Base-by-base conservation (phyloP, 345 rosid species). In the Pugionium dolabratum region DNA sequence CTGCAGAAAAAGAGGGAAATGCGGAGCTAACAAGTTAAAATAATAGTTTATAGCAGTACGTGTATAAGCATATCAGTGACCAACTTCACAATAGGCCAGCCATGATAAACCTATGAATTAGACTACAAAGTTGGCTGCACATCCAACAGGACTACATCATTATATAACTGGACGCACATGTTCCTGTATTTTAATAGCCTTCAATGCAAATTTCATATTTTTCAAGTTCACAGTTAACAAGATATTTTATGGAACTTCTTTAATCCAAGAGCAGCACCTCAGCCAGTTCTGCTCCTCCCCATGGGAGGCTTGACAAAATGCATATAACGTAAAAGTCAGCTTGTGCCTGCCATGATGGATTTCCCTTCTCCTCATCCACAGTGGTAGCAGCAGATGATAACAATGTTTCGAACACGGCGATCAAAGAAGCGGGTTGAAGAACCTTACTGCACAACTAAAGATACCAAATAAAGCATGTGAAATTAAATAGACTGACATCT, bases 351-450 rank as follows among this genome's bases (percentile, higher is more conserved):
- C 99, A 94, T 11, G 91, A 85, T 41, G 97, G 93, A 74, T 94
- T 94, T 69, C 95, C 99, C 80, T 90, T 90, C 78, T 94, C 99
- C 77, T 94, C 99, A 69, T 94, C 99, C 63, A 94, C 82, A 57
- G 86, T 94, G 36, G 93, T 90, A 75, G 97, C 96, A 64, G 97
- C 97, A 63, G 97, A 87, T 56, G 99, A 94, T 70, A 94, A 78
- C 74, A 90, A 77, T 42, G 91, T 83, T 67, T 94, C 97, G 65
- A 90, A 94, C 46, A 86, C 80, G 74, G 88, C 89, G 45, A 85
- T 86, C 73, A 94, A 70, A 40, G 97, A 87, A 76, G 82, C 80
- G 60, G 99, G 99, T 68, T 88, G 97, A 60, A 91, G 80, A 74
- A 88, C 95, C 83, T 94, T 94, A 80, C 95, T 85, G 83, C 96